Evolutionary conservation across 805 yeast species (phyloP).

Genomic region (Saturnispora serradocipensis): DNA sequence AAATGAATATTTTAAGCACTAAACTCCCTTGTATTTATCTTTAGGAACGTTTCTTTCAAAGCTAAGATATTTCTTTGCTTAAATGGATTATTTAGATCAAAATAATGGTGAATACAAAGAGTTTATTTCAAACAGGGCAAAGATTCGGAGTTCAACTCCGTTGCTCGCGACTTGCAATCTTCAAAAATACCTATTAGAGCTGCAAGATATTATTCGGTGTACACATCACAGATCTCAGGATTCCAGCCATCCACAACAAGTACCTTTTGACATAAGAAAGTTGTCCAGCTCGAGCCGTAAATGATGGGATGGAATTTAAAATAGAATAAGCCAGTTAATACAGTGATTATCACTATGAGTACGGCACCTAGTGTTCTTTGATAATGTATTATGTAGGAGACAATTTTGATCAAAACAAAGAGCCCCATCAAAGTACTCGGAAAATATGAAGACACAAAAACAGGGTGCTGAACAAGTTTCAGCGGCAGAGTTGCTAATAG

Average conservation of each 20-base stretch:
- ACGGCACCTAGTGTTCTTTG: conserved; percentile 23
- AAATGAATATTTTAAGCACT: not conserved
- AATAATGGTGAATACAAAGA: not conserved
- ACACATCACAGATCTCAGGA: conserved; percentile 8
- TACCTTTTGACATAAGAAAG: conserved; percentile 28
- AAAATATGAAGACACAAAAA: conserved; percentile 39
- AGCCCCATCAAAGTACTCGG: conserved; percentile 43
- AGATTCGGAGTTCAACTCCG: not conserved
- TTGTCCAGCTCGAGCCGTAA: conserved; percentile 40
- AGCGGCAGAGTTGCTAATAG: conserved; percentile 50
- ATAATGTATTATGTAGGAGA: conserved; percentile 33
- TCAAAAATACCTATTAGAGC: not conserved
- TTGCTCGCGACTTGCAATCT: not conserved
- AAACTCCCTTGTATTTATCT: not conserved
- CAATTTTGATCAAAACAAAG: conserved; percentile 34
- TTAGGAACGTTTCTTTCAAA: not conserved
- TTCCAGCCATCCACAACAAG: conserved; percentile 14
- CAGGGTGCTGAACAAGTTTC: conserved; percentile 30
- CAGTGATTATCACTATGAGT: conserved; percentile 17
- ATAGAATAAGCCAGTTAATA: conserved; percentile 24
- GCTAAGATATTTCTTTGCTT: not conserved
- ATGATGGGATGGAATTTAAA: conserved; percentile 32
- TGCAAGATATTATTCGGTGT: not conserved
- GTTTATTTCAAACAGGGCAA: not conserved
- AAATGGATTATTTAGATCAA: no score